These are phyloP conservation scores for Moesziomyces antarcticus DNA, from an alignment of 1,284 basidiomycete species.

Conservation along the genomic window DNA sequence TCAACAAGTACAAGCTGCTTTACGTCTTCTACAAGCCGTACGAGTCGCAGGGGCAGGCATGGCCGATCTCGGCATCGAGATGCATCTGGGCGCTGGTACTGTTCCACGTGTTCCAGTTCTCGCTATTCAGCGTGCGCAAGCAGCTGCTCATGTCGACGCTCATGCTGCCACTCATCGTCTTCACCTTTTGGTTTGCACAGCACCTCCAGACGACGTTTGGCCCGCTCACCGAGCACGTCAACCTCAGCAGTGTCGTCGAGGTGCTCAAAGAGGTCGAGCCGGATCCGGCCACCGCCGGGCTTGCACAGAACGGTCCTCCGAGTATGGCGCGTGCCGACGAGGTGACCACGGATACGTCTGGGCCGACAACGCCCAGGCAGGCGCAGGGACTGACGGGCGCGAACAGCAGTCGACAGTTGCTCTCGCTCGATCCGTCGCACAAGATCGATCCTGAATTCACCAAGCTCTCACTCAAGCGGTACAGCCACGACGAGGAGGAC, in stretches of 20 bases:
- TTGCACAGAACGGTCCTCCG: constrained; percentile 37
- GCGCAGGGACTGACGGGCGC: constrained; percentile 1
- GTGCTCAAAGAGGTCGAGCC: constrained; percentile 26
- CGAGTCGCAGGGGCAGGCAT: constrained; percentile 90
- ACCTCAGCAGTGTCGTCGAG: constrained; percentile 55
- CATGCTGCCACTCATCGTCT: constrained; percentile 80
- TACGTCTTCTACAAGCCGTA: constrained; percentile 95
- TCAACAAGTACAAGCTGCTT: constrained; percentile 96
- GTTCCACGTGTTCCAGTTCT: constrained; percentile 66
- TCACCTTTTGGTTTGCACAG: constrained; percentile 83
- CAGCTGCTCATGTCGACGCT: constrained; percentile 80
- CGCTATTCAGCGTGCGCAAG: constrained; percentile 83
- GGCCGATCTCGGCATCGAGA: constrained; percentile 74
- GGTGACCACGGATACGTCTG: constrained; percentile 5
- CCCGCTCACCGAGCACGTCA: constrained; percentile 80
- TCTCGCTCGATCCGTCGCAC: constrained; percentile 25
- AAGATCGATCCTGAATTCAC: constrained; percentile 45
- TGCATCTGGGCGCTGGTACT: constrained; percentile 66
- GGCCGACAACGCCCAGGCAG: not conserved
- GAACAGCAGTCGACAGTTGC: constrained; percentile 24
- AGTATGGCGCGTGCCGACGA: constrained; percentile 13
- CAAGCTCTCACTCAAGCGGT: constrained; percentile 74
- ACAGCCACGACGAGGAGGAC: constrained; percentile 79
- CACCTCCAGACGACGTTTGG: constrained; percentile 78
- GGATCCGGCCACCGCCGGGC: constrained; percentile 26